Evolutionary conservation across 305 asterid genomes (phyloP), one percentile per base, ranked within the genome.

Genomic region (Ilex paraguariensis): DNA sequence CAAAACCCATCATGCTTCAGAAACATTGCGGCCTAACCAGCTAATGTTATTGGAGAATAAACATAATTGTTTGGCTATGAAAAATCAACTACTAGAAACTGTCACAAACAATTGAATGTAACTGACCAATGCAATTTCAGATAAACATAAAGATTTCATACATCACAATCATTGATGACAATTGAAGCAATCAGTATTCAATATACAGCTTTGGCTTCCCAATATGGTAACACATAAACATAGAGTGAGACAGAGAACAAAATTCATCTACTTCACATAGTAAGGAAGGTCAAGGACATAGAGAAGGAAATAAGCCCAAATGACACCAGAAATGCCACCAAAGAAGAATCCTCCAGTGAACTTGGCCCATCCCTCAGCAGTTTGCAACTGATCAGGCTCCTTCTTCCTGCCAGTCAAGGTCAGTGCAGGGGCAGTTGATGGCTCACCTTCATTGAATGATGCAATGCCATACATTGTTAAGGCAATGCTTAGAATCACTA

Each of bases 381-480:
- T 90, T 72, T 93, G 97, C 63, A 93, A 75, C 90, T 79, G 88
- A 46, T 93, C 99, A 0, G 99, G 95, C 68, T 67, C 73, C 77
- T 93, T 93, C 84, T 87, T 78, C 84, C 99, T 64, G 10, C 97
- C 99, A 0, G 97, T 93, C 77, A 93, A 75, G 1, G 97, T 93
- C 74, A 93, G 55, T 0, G 86, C 6, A 0, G 99, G 99, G 0
- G 98, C 97, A 4, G 77, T 84, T 3, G 98, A 90, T 1, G 91
- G 77, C 48, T 84, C 97, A 0, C 95, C 97, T 63, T 90, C 99
- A 28, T 93, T 87, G 70, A 93, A 93, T 0, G 99, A 84, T 2
- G 99, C 56, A 8, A 93, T 73, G 12, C 99, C 99, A 31, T 93
- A 90, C 6, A 93, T 84, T 1, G 99, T 90, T 68, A 90, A 58